phyloP scores from a whole-genome alignment of 495 filamentous ascomycete genomes.

The Neurospora terricola region DNA sequence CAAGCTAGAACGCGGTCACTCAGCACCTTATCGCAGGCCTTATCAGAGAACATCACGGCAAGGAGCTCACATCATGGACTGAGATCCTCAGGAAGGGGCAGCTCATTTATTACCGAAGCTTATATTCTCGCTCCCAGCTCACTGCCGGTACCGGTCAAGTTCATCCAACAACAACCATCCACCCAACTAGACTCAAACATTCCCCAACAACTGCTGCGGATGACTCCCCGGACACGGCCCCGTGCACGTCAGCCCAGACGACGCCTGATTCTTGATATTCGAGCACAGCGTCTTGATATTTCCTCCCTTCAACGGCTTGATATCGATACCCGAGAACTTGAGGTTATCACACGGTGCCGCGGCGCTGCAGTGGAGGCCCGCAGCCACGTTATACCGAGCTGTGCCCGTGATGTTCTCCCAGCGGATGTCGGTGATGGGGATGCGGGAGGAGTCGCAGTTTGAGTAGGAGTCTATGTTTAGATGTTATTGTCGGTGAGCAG shows the following conservation, averaged over 20 bases:
- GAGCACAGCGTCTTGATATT: slow-evolving; percentile 35
- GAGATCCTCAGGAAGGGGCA: background rate
- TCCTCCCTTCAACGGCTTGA: slow-evolving; percentile 32
- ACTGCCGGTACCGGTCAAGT: background rate
- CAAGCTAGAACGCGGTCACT: background rate
- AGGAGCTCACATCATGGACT: background rate
- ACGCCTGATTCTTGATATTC: slow-evolving; percentile 32
- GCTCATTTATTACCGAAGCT: background rate
- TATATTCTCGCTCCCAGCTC: background rate
- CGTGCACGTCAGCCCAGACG: slow-evolving; percentile 27
- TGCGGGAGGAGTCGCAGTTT: slow-evolving; percentile 41
- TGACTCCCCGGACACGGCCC: slow-evolving; percentile 33
- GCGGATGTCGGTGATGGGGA: slow-evolving; percentile 39
- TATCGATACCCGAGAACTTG: slow-evolving; percentile 40
- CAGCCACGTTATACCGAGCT: background rate
- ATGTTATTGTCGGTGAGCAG: background rate
- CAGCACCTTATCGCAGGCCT: background rate
- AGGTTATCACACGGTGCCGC: slow-evolving; percentile 38
- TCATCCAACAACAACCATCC: background rate
- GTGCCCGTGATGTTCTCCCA: slow-evolving; percentile 50
- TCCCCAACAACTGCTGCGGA: slow-evolving; percentile 36
- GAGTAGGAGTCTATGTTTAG: slow-evolving; percentile 23
- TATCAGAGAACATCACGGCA: background rate
- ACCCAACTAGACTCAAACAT: slow-evolving; percentile 12
- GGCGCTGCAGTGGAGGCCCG: slow-evolving; percentile 42